Conservation (phyloP, 2,329 filamentous ascomycete genomes). For the Rosellinia necatrix region DNA sequence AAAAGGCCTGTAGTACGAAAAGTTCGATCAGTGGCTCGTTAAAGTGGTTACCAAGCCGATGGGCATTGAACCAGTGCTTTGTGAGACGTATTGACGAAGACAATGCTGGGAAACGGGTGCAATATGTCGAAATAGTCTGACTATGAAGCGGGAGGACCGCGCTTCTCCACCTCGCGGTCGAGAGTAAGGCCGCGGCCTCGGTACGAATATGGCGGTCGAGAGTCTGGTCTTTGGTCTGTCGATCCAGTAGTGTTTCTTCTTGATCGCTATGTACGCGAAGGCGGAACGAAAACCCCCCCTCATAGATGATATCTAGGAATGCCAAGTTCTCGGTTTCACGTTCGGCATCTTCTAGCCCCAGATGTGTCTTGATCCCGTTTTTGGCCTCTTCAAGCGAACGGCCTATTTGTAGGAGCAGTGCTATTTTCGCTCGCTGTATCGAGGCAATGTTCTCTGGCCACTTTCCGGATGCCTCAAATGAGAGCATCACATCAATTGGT, state of each 20-base stretch:
- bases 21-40: slow-evolving; percentile 84
- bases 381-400: slow-evolving; percentile 68
- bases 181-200: slow-evolving; percentile 70
- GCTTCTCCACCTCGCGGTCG: slow-evolving; percentile 72
- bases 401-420: slow-evolving; percentile 80
- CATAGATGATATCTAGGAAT: slow-evolving; percentile 81
- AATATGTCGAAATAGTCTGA: slow-evolving; percentile 78
- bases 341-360: slow-evolving; percentile 80
- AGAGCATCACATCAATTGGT: slow-evolving; percentile 79
- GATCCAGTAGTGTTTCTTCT: slow-evolving; percentile 79
- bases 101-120: slow-evolving; percentile 77
- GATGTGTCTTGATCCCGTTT: slow-evolving; percentile 64
- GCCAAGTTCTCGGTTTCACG: slow-evolving; percentile 74
- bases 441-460: slow-evolving; percentile 93
- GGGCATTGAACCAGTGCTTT: slow-evolving; percentile 81
- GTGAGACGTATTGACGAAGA: slow-evolving; percentile 82
- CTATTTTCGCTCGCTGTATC: slow-evolving; percentile 92
- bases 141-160: slow-evolving; percentile 76
- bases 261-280: slow-evolving; percentile 88
- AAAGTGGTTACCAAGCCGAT: slow-evolving; percentile 72
- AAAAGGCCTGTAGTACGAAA: slow-evolving; percentile 75
- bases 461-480: slow-evolving; percentile 89
- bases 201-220: slow-evolving; percentile 69
- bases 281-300: slow-evolving; percentile 75
- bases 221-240: slow-evolving; percentile 75